Evolutionary conservation across 2,329 filamentous ascomycete species (phyloP).

Genomic region (Penicillium capsulatum): DNA sequence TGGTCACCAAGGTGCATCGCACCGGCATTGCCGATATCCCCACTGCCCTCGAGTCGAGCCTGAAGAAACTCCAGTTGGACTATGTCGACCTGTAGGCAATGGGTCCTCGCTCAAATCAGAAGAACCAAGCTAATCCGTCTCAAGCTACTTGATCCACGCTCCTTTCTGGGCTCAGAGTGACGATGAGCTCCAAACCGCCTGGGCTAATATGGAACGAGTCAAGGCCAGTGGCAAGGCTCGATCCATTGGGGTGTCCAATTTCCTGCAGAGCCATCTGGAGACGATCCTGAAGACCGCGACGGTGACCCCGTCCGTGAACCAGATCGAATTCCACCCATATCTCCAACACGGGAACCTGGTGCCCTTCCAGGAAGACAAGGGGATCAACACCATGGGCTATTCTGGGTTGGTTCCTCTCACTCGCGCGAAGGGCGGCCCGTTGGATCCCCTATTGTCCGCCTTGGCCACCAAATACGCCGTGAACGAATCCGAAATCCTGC

Average conservation of each 20-base stretch:
- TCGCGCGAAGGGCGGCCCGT: constrained; percentile 53
- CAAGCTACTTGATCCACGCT: constrained; percentile 58
- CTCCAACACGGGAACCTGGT: constrained; percentile 44
- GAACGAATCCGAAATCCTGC: constrained; percentile 52
- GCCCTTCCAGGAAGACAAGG: constrained; percentile 38
- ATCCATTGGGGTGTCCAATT: constrained; percentile 62
- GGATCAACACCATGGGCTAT: constrained; percentile 43
- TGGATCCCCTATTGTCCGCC: constrained; percentile 49
- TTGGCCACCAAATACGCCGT: constrained; percentile 61
- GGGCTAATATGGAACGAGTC: constrained; percentile 58
- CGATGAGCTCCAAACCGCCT: constrained; percentile 53
- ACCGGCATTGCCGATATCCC: constrained; percentile 53
- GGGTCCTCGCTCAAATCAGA: neutral
- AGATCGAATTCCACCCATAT: constrained; percentile 44
- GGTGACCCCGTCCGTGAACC: constrained; percentile 38
- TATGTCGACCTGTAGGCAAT: constrained; percentile 57
- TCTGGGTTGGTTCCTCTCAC: constrained; percentile 48
- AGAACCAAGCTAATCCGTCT: neutral
- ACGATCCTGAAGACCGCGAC: constrained; percentile 46
- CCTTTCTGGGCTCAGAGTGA: constrained; percentile 56
- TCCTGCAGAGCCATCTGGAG: constrained; percentile 52
- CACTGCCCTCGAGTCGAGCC: constrained; percentile 50
- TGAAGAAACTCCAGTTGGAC: constrained; percentile 58
- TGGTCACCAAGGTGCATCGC: constrained; percentile 55
- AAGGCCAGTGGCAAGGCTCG: constrained; percentile 55